Percentiles rank a stretch among this genome's conserved stretches.
phyloP scores from a whole-genome alignment of 805 yeast species.

The Starmerella cellae region DNA sequence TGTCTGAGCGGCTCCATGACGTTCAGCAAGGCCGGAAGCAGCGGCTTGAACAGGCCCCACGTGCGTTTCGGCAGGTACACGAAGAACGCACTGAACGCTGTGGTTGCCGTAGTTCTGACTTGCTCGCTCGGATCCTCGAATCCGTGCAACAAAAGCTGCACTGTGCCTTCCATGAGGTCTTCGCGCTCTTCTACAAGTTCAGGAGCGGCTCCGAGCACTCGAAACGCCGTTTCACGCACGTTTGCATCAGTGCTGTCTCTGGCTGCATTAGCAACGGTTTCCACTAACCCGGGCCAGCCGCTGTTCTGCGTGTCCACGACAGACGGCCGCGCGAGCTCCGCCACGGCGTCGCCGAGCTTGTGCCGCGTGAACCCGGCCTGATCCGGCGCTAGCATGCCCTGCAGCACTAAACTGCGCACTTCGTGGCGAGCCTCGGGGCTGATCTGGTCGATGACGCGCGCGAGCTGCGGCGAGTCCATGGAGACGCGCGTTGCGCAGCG shows the following conservation, averaged over 20 bases:
- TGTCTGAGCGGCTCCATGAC: conserved; percentile 75
- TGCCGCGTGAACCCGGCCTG: conserved; percentile 73
- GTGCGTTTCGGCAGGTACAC: conserved; percentile 61
- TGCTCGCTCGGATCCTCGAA: conserved; percentile 68
- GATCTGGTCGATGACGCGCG: conserved; percentile 63
- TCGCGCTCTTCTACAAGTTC: conserved; percentile 44
- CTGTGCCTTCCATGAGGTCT: conserved; percentile 32
- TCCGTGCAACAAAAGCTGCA: conserved; percentile 66
- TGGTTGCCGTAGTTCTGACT: conserved; percentile 81
- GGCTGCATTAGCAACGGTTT: conserved; percentile 54
- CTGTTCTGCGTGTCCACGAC: conserved; percentile 24
- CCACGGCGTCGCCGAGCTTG: conserved; percentile 83
- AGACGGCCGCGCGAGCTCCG: conserved; percentile 61
- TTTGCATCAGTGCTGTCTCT: conserved; percentile 43
- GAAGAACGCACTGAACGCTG: conserved; percentile 85
- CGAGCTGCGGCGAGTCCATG: conserved; percentile 54
- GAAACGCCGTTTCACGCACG: conserved; percentile 78
- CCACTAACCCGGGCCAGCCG: conserved; percentile 69
- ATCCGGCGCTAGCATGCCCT: conserved; percentile 51
- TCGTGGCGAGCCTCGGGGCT: conserved; percentile 44
- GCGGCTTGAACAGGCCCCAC: conserved; percentile 65
- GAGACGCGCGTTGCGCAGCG: conserved; percentile 48
- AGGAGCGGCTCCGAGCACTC: conserved; percentile 79
- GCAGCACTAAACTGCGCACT: conserved; percentile 51
- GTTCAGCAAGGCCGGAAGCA: conserved; percentile 72